A percentile compares a stretch with the other conserved stretches of the same genome.
Conservation (phyloP, 768 basidiomycete species). For the Terana coerulea region DNA sequence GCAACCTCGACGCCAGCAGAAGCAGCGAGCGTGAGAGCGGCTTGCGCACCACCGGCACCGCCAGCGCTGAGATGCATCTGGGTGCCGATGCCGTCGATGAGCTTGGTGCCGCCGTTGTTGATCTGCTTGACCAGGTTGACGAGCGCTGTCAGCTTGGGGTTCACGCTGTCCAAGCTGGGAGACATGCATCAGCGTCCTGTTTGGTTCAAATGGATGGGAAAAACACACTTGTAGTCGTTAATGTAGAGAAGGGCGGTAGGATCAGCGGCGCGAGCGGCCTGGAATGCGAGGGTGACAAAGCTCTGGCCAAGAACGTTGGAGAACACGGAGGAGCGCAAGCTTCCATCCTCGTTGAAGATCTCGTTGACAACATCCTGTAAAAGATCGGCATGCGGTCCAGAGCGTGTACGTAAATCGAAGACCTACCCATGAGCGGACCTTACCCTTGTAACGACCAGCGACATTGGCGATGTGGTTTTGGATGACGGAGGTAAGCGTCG, state of each 20-base stretch:
- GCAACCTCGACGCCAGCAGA: constrained; percentile 40
- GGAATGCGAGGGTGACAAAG: constrained; percentile 50
- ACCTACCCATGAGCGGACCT: constrained; percentile 36
- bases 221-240: constrained; percentile 36
- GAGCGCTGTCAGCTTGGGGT: constrained; percentile 37
- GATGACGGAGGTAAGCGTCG: constrained; percentile 27
- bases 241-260: constrained; percentile 43
- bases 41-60: constrained; percentile 37
- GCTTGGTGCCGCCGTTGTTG: constrained; percentile 33
- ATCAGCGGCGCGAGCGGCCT: constrained; percentile 46
- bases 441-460: constrained; percentile 31
- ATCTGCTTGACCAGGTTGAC: constrained; percentile 39
- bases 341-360: constrained; percentile 51
- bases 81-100: constrained; percentile 49
- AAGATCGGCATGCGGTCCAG: too few species aligned
- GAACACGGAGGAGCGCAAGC: constrained; percentile 43
- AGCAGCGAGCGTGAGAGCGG: constrained; percentile 42
- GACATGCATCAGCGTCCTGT: constrained; percentile 12
- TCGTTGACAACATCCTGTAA: constrained; percentile 29
- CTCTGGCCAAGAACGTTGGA: constrained; percentile 44
- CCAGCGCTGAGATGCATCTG: constrained; percentile 45
- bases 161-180: constrained; percentile 46
- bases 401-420: neutral
- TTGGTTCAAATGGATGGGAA: neutral
- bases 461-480: constrained; percentile 32